These are phyloP conservation scores for Dactylellina haptotyla DNA, from an alignment of 2,329 filamentous ascomycete species.

Conservation along the genomic window DNA sequence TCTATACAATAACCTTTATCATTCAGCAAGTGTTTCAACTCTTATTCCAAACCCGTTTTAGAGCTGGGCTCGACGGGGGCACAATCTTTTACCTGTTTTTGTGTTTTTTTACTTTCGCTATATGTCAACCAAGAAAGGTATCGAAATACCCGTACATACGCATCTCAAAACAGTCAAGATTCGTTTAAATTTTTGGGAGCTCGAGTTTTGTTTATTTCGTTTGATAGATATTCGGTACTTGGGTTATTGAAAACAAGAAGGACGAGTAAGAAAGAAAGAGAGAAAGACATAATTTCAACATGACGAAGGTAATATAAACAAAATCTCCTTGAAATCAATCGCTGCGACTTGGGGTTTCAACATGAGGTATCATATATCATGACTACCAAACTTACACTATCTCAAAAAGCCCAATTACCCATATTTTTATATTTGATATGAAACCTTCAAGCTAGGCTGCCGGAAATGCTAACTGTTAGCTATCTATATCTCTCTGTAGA, in stretches of 20 bases:
- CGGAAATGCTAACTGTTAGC: not conserved
- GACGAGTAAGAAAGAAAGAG: not conserved
- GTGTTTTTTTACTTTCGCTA: not conserved
- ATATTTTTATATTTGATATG: too few relatives aligned
- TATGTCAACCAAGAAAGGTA: slow-evolving; percentile 19
- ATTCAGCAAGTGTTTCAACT: slow-evolving; percentile 40
- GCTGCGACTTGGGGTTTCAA: slow-evolving; percentile 18
- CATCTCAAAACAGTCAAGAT: slow-evolving; percentile 14
- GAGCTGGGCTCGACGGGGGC: slow-evolving; percentile 38
- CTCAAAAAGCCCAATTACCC: too few relatives aligned
- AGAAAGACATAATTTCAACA: too few relatives aligned
- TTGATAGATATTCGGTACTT: not conserved
- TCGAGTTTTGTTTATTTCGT: slow-evolving; percentile 5
- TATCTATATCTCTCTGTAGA: not conserved
- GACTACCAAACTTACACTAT: too few relatives aligned
- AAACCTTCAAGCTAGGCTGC: too few relatives aligned
- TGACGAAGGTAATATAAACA: slow-evolving; percentile 39
- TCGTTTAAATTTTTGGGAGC: too few relatives aligned
- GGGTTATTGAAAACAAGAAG: not conserved
- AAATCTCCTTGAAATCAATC: slow-evolving; percentile 15
- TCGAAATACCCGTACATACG: slow-evolving; percentile 25
- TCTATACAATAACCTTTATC: slow-evolving; percentile 8
- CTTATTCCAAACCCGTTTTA: slow-evolving; percentile 16
- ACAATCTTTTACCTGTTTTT: not conserved
- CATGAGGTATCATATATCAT: slow-evolving; percentile 10